Percentiles rank a stretch among this genome's conserved stretches.
These are phyloP conservation scores for Patellifolia procumbens DNA, from an alignment of 179 eudicot species.

Conservation along the genomic window DNA sequence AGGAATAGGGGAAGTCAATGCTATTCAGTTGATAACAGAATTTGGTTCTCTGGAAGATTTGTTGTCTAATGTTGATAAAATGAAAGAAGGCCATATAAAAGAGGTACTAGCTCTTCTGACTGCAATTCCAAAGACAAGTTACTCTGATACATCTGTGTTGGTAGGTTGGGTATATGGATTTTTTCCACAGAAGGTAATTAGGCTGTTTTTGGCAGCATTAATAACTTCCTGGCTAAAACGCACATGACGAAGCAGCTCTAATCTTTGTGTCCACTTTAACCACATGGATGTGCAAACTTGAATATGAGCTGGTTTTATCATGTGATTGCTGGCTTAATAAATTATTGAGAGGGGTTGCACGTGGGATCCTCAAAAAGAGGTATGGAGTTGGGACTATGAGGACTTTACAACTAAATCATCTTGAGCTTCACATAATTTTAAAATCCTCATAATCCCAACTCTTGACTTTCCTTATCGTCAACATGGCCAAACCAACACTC, in stretches of 20 bases:
- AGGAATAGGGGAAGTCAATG: slow-evolving; percentile 91
- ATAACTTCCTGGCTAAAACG: neutral
- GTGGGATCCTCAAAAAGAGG: neutral
- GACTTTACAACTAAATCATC: too few relatives aligned
- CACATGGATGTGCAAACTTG: too few relatives aligned
- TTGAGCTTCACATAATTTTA: too few relatives aligned
- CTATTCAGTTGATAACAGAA: slow-evolving; percentile 73
- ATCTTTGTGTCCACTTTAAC: too few relatives aligned
- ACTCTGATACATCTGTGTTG: neutral
- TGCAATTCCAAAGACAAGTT: neutral
- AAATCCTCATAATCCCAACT: too few relatives aligned
- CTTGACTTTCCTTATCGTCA: too few relatives aligned
- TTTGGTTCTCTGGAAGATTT: slow-evolving; percentile 84
- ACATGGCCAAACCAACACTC: too few relatives aligned
- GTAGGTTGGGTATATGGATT: neutral
- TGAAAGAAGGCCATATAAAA: slow-evolving; percentile 66
- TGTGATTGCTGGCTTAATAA: neutral
- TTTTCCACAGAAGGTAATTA: neutral
- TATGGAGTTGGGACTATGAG: neutral
- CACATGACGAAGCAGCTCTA: neutral
- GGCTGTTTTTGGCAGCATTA: neutral
- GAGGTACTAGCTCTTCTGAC: slow-evolving; percentile 43
- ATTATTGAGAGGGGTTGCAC: neutral
- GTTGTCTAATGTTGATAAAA: slow-evolving; percentile 65
- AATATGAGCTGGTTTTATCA: neutral